Conservation (phyloP, 495 filamentous ascomycete genomes). For the Terfezia claveryi region DNA sequence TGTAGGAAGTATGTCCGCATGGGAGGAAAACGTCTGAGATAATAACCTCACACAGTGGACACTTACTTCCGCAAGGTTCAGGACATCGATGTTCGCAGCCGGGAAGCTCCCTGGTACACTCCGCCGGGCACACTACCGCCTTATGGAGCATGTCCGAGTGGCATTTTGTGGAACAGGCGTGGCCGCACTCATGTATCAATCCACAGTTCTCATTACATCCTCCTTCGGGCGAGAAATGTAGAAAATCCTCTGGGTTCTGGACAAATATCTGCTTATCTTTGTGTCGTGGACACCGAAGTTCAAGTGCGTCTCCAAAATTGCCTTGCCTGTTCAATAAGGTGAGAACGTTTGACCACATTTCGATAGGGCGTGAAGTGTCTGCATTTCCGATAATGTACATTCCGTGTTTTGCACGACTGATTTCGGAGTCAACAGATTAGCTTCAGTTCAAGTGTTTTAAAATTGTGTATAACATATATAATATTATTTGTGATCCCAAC, state of each 20-base stretch:
- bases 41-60: constrained; percentile 23
- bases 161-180: constrained; percentile 45
- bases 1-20: constrained; percentile 34
- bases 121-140: constrained; percentile 37
- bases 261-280: constrained; percentile 32
- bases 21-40: constrained; percentile 28
- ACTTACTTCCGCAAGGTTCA: constrained; percentile 33
- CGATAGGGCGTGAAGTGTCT: constrained; percentile 31
- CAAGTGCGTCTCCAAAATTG: constrained; percentile 32
- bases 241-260: constrained; percentile 40
- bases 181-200: constrained; percentile 39
- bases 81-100: constrained; percentile 43
- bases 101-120: constrained; percentile 32
- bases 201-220: constrained; percentile 41
- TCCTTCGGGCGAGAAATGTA: constrained; percentile 39
- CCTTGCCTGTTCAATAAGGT: constrained; percentile 26
- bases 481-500: too few species aligned
- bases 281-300: constrained; percentile 45
- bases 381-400: constrained; percentile 73
- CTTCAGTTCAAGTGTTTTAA: too few species aligned
- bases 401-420: constrained; percentile 47
- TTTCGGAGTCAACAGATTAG: neutral
- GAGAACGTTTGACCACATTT: constrained; percentile 50
- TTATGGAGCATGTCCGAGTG: constrained; percentile 46
- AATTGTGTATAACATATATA: too few species aligned